Percentiles rank a stretch among this genome's conserved stretches.
Evolutionary conservation across 2,329 filamentous ascomycete species (phyloP).

Genomic region (Neonectria punicea): DNA sequence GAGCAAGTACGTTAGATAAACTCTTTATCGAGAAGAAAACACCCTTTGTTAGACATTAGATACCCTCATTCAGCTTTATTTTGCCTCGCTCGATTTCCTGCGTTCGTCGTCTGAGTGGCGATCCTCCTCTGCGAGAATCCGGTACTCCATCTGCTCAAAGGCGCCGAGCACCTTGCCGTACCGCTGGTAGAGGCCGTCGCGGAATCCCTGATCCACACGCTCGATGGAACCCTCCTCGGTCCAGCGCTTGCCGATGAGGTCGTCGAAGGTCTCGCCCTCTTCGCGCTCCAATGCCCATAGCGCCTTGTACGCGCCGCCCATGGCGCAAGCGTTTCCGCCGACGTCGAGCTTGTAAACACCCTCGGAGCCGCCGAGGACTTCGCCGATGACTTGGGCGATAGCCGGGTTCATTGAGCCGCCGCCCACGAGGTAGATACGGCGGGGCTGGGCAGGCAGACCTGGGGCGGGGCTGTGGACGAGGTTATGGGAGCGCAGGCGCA

Average conservation of each 20-base stretch:
- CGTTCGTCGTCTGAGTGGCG: slow-evolving; percentile 15
- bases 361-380: slow-evolving; percentile 88
- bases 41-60: slow-evolving; percentile 41
- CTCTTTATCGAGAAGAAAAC: slow-evolving; percentile 29
- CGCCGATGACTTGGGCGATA: slow-evolving; percentile 84
- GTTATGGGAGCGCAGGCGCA: slow-evolving; percentile 83
- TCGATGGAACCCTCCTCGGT: slow-evolving; percentile 84
- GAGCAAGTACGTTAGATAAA: slow-evolving; percentile 72
- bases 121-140: slow-evolving; percentile 62
- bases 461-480: slow-evolving; percentile 70
- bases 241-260: slow-evolving; percentile 86
- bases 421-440: slow-evolving; percentile 92
- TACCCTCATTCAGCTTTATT: slow-evolving; percentile 37
- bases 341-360: slow-evolving; percentile 95
- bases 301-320: slow-evolving; percentile 95
- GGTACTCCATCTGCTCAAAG: slow-evolving; percentile 80
- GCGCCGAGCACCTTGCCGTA: slow-evolving; percentile 82
- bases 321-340: slow-evolving; percentile 92
- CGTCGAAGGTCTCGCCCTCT: slow-evolving; percentile 82
- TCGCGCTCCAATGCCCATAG: slow-evolving; percentile 86
- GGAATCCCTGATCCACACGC: slow-evolving; percentile 85
- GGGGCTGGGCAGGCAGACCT: slow-evolving; percentile 81
- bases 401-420: slow-evolving; percentile 91
- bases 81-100: slow-evolving; percentile 19
- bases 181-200: slow-evolving; percentile 75